phyloP scores from a whole-genome alignment of 306 rosid genomes.

The Fragaria nilgerrensis region DNA sequence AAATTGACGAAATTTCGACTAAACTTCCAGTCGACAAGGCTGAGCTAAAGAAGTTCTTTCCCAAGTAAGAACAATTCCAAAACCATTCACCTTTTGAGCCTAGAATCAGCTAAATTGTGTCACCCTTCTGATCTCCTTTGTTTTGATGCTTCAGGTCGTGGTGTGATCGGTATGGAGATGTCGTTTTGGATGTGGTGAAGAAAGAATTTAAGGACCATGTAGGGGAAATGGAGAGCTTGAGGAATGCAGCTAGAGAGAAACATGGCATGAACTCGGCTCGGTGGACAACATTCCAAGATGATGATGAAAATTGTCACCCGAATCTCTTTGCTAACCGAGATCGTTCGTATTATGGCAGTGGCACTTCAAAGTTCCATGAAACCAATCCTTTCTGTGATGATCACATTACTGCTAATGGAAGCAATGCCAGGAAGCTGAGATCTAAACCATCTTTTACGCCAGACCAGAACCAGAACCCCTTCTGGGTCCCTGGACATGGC shows the following conservation, averaged over 20 bases:
- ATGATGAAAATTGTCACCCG: conserved; percentile 76
- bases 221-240: conserved; percentile 70
- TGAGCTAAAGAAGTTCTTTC: conserved; percentile 51
- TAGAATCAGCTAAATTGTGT: not conserved
- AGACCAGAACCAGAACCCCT: conserved; percentile 42
- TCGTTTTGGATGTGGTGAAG: conserved; percentile 72
- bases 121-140: not conserved
- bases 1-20: conserved; percentile 57
- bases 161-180: conserved; percentile 74
- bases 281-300: conserved; percentile 77
- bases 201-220: conserved; percentile 77
- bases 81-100: not conserved
- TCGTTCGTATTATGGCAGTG: not conserved
- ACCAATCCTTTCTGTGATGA: conserved; percentile 29
- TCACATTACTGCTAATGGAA: conserved; percentile 17
- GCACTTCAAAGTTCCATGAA: conserved; percentile 15
- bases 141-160: conserved; percentile 49
- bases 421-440: conserved; percentile 34
- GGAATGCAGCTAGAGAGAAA: conserved; percentile 53
- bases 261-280: conserved; percentile 49
- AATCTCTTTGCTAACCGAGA: conserved; percentile 48
- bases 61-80: conserved; percentile 34
- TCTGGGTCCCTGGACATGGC: conserved; percentile 39
- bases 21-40: conserved; percentile 58
- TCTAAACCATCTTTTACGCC: conserved; percentile 42